Conservation (phyloP, 2,329 filamentous ascomycete species). For the Arthrobotrys entomopaga region DNA sequence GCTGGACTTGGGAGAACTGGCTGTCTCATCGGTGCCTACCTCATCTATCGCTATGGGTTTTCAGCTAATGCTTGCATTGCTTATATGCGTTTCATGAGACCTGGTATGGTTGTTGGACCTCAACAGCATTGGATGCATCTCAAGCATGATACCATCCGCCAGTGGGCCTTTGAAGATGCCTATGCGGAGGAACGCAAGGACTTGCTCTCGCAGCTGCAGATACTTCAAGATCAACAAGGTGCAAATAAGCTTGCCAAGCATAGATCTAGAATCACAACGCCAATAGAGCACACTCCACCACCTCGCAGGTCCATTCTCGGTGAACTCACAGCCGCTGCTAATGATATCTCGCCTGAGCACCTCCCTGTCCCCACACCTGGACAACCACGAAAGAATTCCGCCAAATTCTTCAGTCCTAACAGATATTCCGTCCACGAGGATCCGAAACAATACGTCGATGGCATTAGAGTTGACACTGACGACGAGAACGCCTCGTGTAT, state of each 20-base stretch:
- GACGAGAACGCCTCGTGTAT: constrained; percentile 47
- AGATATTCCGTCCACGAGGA: constrained; percentile 61
- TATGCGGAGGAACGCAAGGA: constrained; percentile 72
- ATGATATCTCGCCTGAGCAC: constrained; percentile 79
- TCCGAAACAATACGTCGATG: constrained; percentile 56
- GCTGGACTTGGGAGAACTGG: constrained; percentile 94
- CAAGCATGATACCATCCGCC: constrained; percentile 95
- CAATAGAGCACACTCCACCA: constrained; percentile 59
- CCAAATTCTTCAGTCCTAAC: constrained; percentile 54
- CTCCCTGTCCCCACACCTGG: constrained; percentile 94
- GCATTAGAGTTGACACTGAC: constrained; percentile 69
- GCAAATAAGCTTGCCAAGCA: constrained; percentile 65
- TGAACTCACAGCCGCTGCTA: constrained; percentile 79
- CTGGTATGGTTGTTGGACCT: constrained; percentile 97
- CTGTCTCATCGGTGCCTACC: constrained; percentile 94
- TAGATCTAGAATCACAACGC: constrained; percentile 60
- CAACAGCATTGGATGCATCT: constrained; percentile 99
- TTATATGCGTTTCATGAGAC: constrained; percentile 99
- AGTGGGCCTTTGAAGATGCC: constrained; percentile 88
- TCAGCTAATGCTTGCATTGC: constrained; percentile 97
- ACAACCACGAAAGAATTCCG: constrained; percentile 83
- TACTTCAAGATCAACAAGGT: constrained; percentile 62
- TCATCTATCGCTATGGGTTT: constrained; percentile 97
- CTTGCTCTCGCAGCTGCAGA: constrained; percentile 74
- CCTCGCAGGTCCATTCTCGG: constrained; percentile 86